These are phyloP conservation scores for Drechslera avenae DNA, from an alignment of 2,329 filamentous ascomycete species.

Conservation along the genomic window DNA sequence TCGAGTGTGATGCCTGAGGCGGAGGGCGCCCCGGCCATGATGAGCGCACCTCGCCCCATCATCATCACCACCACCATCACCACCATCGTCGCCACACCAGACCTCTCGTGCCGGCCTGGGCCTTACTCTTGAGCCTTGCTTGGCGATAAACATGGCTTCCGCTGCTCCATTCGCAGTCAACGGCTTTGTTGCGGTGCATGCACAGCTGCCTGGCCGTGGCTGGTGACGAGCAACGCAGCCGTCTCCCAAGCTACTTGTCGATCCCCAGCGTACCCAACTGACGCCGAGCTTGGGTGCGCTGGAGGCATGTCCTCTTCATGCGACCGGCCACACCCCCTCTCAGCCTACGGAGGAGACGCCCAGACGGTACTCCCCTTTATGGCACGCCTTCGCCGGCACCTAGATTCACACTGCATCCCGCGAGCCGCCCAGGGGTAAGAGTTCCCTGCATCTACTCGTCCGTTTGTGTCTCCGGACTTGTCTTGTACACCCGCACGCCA, in stretches of 20 bases:
- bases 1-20: background rate
- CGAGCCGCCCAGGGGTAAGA: conserved; percentile 9
- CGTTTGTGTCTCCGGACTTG: conserved; percentile 10
- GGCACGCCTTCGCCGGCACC: no score
- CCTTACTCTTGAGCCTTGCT: background rate
- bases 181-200: background rate
- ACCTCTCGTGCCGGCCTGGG: background rate
- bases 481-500: conserved; percentile 8
- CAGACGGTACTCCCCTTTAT: no score
- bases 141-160: background rate
- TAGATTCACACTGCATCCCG: conserved; percentile 3
- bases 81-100: no score
- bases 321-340: background rate
- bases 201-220: background rate
- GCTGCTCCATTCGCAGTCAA: background rate
- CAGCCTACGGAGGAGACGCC: no score
- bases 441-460: conserved; percentile 12
- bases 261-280: conserved; percentile 1
- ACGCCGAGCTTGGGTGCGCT: background rate
- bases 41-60: no score
- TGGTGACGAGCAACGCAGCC: conserved; percentile 5
- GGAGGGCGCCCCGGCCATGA: background rate
- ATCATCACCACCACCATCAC: background rate
- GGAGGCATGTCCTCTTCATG: background rate
- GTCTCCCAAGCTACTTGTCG: background rate